Conservation (phyloP, 2,329 filamentous ascomycete species). For the Ophiognomonia clavigignenti-juglandacearum region DNA sequence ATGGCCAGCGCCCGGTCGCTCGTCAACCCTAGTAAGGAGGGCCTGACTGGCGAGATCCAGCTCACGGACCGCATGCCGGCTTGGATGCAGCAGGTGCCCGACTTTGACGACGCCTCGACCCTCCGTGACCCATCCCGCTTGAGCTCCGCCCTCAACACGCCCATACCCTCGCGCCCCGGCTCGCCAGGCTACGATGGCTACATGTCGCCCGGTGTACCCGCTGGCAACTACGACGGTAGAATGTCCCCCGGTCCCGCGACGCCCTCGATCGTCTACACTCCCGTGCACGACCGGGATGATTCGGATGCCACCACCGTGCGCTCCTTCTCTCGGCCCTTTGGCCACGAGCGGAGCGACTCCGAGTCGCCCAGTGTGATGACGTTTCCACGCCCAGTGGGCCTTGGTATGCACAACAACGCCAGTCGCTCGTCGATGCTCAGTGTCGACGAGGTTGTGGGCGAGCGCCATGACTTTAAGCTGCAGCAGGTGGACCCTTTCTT, state of each 20-base stretch:
- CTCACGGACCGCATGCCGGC: slow-evolving; percentile 11
- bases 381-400: slow-evolving; percentile 1
- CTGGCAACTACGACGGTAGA: slow-evolving; percentile 5
- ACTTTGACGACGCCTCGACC: slow-evolving; percentile 4
- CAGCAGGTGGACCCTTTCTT: slow-evolving; percentile 66
- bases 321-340: slow-evolving; percentile 16
- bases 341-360: slow-evolving; percentile 7
- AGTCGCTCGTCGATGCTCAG: slow-evolving; percentile 44
- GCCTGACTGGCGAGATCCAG: slow-evolving; percentile 7
- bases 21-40: slow-evolving; percentile 14
- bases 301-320: slow-evolving; percentile 13
- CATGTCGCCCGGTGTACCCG: neutral
- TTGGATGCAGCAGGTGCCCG: slow-evolving; percentile 10
- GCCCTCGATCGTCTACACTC: neutral
- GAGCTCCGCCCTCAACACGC: slow-evolving; percentile 15
- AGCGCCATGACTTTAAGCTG: slow-evolving; percentile 56
- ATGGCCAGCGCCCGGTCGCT: slow-evolving; percentile 16
- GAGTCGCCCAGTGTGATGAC: slow-evolving; percentile 9
- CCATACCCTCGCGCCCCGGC: slow-evolving; percentile 17
- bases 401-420: slow-evolving; percentile 22
- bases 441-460: slow-evolving; percentile 52
- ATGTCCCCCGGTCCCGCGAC: slow-evolving; percentile 6
- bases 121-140: slow-evolving; percentile 10
- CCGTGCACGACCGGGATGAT: slow-evolving; percentile 6
- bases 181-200: slow-evolving; percentile 10